phyloP scores from a whole-genome alignment of 345 rosid species.

The Cardamine resedifolia region DNA sequence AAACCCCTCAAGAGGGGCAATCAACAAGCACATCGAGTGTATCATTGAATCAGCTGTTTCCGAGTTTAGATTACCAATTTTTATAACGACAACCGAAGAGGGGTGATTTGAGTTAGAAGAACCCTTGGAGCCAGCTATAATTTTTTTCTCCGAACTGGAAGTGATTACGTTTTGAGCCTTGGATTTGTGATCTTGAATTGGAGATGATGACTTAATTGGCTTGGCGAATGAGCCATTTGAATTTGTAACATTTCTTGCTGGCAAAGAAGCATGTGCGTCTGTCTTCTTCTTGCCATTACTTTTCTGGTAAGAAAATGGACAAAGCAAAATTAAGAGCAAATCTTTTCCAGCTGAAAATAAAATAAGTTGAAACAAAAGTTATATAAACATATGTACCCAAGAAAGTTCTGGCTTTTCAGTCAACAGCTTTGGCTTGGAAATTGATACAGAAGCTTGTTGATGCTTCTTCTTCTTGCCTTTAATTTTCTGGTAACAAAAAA shows the following conservation, averaged over 20 bases:
- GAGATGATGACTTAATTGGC: background rate
- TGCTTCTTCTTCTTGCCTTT: constrained; percentile 12
- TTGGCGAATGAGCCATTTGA: background rate
- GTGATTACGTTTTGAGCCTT: background rate
- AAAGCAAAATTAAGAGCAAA: background rate
- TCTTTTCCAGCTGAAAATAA: background rate
- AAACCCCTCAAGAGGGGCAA: constrained; percentile 15
- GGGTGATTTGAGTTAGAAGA: background rate
- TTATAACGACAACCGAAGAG: constrained; percentile 1
- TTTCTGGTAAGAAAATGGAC: constrained; percentile 1
- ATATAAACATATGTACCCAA: constrained; percentile 5
- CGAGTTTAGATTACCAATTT: constrained; percentile 24
- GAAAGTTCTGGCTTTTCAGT: constrained; percentile 29
- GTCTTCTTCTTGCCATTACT: constrained; percentile 2
- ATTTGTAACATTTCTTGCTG: constrained; percentile 4
- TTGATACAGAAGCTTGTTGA: constrained; percentile 15
- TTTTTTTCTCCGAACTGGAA: background rate
- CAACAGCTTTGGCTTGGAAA: constrained; percentile 20
- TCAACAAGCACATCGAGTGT: constrained; percentile 18
- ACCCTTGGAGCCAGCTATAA: background rate
- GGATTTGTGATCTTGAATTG: background rate
- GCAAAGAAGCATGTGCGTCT: background rate
- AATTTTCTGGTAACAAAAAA: background rate
- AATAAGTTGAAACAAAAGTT: background rate
- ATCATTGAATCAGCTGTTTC: constrained; percentile 24